Base-by-base conservation (phyloP, 2,329 filamentous ascomycete species). In the Leptodontidium sp. region DNA sequence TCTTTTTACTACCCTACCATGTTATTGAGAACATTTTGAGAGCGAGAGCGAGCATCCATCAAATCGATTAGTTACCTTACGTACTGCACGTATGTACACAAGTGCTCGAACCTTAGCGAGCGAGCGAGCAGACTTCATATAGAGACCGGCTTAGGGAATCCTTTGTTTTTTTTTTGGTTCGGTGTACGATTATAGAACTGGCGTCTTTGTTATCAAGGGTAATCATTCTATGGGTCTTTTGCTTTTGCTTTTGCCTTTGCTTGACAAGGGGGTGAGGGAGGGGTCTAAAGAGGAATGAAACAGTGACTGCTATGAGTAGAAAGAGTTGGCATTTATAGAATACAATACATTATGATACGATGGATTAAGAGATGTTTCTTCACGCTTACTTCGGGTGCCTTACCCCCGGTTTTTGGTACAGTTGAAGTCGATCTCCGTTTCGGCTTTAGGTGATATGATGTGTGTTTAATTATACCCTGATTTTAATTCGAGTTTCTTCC, bases 121-220 rank as follows among this genome's bases (percentile, higher is more conserved):
- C 55, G 35, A 57, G 53, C 32, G 8, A 14, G 29, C 29, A 32
- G 29, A 32, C 57, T 59, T 59, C 57, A 59, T 17, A 59, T 59
- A 59, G 38, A 59, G 21, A 43, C 29, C 26, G 57, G 57, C 57
- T 40, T 59, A 43, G 55, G 55, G 55, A 32, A 58, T 24, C 38
- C 21, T 59, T 40, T 57, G n/a, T 35, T 8, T n/a, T 57, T 57
- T 38, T n/a, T 35, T 49, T n/a, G 38, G 38, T 12, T 50, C 32
- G 45, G 59, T 50, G 59, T 62, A 38, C 8, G 59, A 62, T 24
- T 62, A 50, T 62, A 50, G 40, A 62, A 12, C 5, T 35, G 59
- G 59, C 59, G 45, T 32, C 29, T 45, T 49, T 21, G 35, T 32
- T 53, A 4, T 24, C 15, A 9, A 29, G 21, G 26, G 12, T 5